Conservation (phyloP, 2,329 filamentous ascomycete species). For the Xylariaceae sp. region DNA sequence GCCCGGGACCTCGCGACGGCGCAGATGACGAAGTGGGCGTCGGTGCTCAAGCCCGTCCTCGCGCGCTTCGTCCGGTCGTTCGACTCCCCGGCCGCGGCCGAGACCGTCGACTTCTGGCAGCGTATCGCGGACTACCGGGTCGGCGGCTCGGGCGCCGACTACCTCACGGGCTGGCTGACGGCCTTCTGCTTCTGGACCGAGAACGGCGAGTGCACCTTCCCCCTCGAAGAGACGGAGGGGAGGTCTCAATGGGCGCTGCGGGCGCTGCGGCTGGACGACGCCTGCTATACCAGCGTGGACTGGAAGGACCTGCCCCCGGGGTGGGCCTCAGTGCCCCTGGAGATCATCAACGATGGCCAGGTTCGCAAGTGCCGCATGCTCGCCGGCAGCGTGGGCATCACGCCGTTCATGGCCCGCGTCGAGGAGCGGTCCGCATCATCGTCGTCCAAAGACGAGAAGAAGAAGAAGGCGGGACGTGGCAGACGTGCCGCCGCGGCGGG, state of each 20-base stretch:
- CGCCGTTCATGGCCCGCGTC: conserved; percentile 1
- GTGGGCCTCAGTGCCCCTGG: conserved; percentile 4
- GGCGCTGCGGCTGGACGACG: background rate
- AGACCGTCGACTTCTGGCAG: conserved; percentile 31
- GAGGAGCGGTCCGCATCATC: too few relatives aligned
- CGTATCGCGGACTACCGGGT: background rate
- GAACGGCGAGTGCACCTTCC: background rate
- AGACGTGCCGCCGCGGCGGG: too few relatives aligned
- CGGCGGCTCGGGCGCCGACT: background rate
- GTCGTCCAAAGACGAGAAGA: too few relatives aligned
- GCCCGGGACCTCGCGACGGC: too few relatives aligned
- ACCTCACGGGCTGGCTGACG: conserved; percentile 6
- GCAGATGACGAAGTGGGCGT: too few relatives aligned
- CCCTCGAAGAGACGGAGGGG: background rate
- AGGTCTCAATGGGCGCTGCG: background rate
- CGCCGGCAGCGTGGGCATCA: conserved; percentile 6
- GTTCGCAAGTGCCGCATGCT: conserved; percentile 2
- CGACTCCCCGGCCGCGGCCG: too few relatives aligned
- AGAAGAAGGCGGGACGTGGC: too few relatives aligned
- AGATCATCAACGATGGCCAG: conserved; percentile 2
- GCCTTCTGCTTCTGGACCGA: conserved; percentile 8
- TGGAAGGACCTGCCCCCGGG: conserved; percentile 1
- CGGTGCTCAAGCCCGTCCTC: too few relatives aligned
- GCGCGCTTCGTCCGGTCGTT: conserved; percentile 31
- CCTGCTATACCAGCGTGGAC: background rate